phyloP scores from a whole-genome alignment of 805 yeast species.

The Nakazawaea pomicola region DNA sequence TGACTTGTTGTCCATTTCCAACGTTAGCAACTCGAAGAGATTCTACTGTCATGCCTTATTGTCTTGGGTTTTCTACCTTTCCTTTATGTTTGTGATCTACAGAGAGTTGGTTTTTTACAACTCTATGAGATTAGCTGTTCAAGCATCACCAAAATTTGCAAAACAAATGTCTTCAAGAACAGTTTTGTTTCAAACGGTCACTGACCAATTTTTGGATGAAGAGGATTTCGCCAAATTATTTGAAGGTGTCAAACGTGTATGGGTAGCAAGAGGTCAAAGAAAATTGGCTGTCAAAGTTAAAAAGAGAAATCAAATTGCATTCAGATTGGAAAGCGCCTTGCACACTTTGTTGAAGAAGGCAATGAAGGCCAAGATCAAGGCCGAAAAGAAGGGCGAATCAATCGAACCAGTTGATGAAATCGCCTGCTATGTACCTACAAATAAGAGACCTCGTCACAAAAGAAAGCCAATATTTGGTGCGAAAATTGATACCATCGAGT shows the following conservation, averaged over 20 bases:
- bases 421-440: slow-evolving; percentile 53
- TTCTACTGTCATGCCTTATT: slow-evolving; percentile 85
- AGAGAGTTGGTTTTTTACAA: slow-evolving; percentile 78
- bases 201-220: slow-evolving; percentile 68
- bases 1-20: slow-evolving; percentile 73
- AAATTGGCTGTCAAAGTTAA: slow-evolving; percentile 50
- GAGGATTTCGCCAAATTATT: slow-evolving; percentile 69
- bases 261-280: slow-evolving; percentile 65
- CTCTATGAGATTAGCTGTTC: slow-evolving; percentile 69
- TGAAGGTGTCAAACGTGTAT: slow-evolving; percentile 76
- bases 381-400: slow-evolving; percentile 56
- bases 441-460: slow-evolving; percentile 62
- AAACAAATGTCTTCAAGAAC: slow-evolving; percentile 71
- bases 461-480: slow-evolving; percentile 38
- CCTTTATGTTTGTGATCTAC: slow-evolving; percentile 66
- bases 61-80: slow-evolving; percentile 75
- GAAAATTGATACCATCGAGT: slow-evolving; percentile 59
- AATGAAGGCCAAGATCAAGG: slow-evolving; percentile 55
- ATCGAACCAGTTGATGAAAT: slow-evolving; percentile 44
- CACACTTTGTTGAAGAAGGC: slow-evolving; percentile 55
- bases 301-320: slow-evolving; percentile 55
- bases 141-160: slow-evolving; percentile 80
- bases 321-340: slow-evolving; percentile 63
- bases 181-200: slow-evolving; percentile 79
- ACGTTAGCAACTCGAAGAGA: slow-evolving; percentile 53